These are phyloP conservation scores for Nelumbo lutea DNA, from an alignment of 164 flowering plant genomes.

Conservation along the genomic window DNA sequence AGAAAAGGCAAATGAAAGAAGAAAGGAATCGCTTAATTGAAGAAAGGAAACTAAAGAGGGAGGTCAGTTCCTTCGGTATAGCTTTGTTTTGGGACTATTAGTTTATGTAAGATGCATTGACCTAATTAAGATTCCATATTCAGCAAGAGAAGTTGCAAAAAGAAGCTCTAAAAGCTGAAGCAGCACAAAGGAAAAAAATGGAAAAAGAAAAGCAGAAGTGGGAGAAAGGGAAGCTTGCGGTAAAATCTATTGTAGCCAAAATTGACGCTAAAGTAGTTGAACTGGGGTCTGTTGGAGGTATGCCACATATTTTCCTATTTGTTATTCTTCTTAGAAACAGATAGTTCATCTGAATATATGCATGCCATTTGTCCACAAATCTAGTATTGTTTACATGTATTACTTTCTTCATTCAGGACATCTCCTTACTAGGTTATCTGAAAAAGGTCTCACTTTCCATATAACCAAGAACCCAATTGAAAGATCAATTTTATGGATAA, in stretches of 20 bases:
- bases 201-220: constrained; percentile 75
- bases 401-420: constrained; percentile 43
- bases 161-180: constrained; percentile 79
- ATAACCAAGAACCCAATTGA: constrained; percentile 75
- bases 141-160: constrained; percentile 79
- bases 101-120: background rate
- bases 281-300: constrained; percentile 74
- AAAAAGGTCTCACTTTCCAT: constrained; percentile 62
- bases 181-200: constrained; percentile 54
- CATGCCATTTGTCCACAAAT: background rate
- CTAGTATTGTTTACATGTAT: background rate
- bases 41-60: constrained; percentile 59
- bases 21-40: constrained; percentile 48
- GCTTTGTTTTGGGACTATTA: background rate
- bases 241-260: constrained; percentile 72
- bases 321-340: background rate
- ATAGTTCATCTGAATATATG: background rate
- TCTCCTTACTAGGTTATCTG: constrained; percentile 74
- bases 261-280: constrained; percentile 80
- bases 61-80: constrained; percentile 38
- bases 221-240: constrained; percentile 85
- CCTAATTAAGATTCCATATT: constrained; percentile 6
- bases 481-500: constrained; percentile 75
- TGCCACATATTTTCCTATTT: background rate
- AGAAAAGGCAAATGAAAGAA: constrained; percentile 45